Conservation (phyloP, 371 early-diverging fungal genomes). For the Caulochytrium protostelioides region DNA sequence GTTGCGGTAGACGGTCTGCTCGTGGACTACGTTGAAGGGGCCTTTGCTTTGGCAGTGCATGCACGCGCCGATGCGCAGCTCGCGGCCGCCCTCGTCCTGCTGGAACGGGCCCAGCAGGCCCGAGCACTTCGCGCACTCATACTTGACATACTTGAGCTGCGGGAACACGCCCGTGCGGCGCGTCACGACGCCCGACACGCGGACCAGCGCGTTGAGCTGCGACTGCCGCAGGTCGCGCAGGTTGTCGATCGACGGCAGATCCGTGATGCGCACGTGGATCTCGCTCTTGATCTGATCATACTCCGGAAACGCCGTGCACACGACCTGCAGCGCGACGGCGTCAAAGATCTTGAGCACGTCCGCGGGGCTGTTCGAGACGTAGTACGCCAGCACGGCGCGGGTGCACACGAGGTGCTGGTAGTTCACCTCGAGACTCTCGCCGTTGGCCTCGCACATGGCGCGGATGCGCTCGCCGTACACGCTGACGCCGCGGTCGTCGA, state of each 20-base stretch:
- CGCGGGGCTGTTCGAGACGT: conserved; percentile 65
- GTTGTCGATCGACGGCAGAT: conserved; percentile 63
- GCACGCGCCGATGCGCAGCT: conserved; percentile 74
- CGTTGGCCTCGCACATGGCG: conserved; percentile 71
- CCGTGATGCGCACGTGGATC: conserved; percentile 84
- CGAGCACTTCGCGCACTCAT: conserved; percentile 89
- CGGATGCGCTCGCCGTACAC: conserved; percentile 82
- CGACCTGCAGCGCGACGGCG: conserved; percentile 75
- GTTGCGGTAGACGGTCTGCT: conserved; percentile 91
- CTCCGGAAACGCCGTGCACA: conserved; percentile 67
- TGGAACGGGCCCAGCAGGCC: conserved; percentile 86
- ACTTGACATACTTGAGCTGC: conserved; percentile 91
- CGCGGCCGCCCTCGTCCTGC: conserved; percentile 60
- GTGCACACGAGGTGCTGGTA: conserved; percentile 55
- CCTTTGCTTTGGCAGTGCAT: conserved; percentile 84
- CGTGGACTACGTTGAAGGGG: conserved; percentile 74
- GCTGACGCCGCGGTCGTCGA: conserved; percentile 60
- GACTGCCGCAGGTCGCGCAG: conserved; percentile 81
- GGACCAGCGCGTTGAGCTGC: conserved; percentile 84
- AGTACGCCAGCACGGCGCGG: conserved; percentile 61
- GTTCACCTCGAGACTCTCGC: conserved; percentile 69
- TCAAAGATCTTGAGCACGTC: conserved; percentile 80
- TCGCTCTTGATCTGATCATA: conserved; percentile 83
- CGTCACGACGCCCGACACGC: conserved; percentile 90
- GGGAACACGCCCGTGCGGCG: conserved; percentile 90